Percentiles rank a stretch among this genome's conserved stretches.
phyloP scores from a whole-genome alignment of 2,329 filamentous ascomycete species.

The Calonectria henricotiae region DNA sequence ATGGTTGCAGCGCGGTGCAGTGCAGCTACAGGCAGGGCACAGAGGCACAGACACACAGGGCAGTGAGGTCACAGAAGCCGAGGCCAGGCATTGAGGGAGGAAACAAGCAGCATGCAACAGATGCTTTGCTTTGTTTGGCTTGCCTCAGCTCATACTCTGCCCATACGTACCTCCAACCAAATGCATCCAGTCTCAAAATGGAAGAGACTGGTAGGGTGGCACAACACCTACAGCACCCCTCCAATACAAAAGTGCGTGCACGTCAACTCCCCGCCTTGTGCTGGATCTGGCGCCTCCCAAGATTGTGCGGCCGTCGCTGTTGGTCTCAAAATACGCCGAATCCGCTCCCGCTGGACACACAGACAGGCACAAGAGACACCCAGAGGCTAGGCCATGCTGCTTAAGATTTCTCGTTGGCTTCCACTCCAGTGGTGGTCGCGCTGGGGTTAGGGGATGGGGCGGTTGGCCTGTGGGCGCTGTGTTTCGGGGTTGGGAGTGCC shows the following conservation, averaged over 20 bases:
- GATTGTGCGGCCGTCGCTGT: slow-evolving; percentile 35
- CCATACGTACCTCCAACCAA: not conserved
- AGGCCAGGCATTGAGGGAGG: slow-evolving; percentile 17
- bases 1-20: slow-evolving; percentile 4
- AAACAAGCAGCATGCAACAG: slow-evolving; percentile 9
- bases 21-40: slow-evolving; percentile 3
- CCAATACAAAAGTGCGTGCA: slow-evolving; percentile 14
- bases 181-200: slow-evolving; percentile 4
- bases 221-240: slow-evolving; percentile 19
- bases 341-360: slow-evolving; percentile 36
- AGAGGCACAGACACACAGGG: slow-evolving; percentile 24
- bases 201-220: slow-evolving; percentile 15
- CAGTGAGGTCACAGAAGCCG: slow-evolving; percentile 15
- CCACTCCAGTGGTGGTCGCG: slow-evolving; percentile 43
- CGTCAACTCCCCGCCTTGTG: slow-evolving; percentile 4
- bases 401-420: slow-evolving; percentile 42
- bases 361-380: slow-evolving; percentile 30
- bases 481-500: slow-evolving; percentile 51
- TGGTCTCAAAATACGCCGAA: slow-evolving; percentile 39
- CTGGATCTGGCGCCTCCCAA: slow-evolving; percentile 10
- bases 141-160: not conserved
- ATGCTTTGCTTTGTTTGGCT: slow-evolving; percentile 19
- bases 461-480: slow-evolving; percentile 43
- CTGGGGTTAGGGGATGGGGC: slow-evolving; percentile 35
- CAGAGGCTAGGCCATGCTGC: slow-evolving; percentile 32